phyloP scores from a whole-genome alignment of 2,329 filamentous ascomycete genomes.

The Diaporthe destruens region DNA sequence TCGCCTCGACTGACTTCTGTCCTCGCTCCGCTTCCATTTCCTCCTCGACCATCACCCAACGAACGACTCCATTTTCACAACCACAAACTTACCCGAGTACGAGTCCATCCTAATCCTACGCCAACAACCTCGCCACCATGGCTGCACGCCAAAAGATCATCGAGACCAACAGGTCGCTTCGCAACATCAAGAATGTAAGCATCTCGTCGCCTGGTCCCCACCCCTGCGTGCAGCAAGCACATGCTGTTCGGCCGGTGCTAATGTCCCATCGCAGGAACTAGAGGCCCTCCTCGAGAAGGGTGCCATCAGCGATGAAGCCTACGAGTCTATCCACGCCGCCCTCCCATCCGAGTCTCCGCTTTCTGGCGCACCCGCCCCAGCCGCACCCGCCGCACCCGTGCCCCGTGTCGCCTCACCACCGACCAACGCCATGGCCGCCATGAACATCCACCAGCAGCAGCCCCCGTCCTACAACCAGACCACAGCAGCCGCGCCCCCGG shows the following conservation, averaged over 20 bases:
- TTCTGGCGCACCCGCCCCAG: slow-evolving; percentile 60
- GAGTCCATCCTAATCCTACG: not conserved
- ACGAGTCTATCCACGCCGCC: slow-evolving; percentile 79
- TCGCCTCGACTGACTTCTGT: slow-evolving; percentile 3
- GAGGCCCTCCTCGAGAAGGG: slow-evolving; percentile 88
- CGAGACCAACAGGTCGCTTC: slow-evolving; percentile 85
- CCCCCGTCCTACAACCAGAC: slow-evolving; percentile 67
- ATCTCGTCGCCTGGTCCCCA: slow-evolving; percentile 49
- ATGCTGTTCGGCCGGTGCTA: slow-evolving; percentile 31
- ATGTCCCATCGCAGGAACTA: slow-evolving; percentile 76
- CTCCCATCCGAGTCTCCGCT: slow-evolving; percentile 80
- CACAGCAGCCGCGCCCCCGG: slow-evolving; percentile 51
- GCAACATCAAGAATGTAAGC: slow-evolving; percentile 84
- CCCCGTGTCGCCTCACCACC: slow-evolving; percentile 46
- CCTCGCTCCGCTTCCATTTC: not conserved
- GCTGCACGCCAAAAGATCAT: slow-evolving; percentile 70
- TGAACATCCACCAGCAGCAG: slow-evolving; percentile 52
- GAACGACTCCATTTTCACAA: not conserved
- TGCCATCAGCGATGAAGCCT: slow-evolving; percentile 80
- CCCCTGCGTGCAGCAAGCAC: not conserved
- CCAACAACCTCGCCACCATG: slow-evolving; percentile 39
- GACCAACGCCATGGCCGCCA: slow-evolving; percentile 57
- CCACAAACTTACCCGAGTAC: not conserved
- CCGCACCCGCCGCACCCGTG: slow-evolving; percentile 48
- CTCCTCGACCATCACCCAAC: not conserved